These are phyloP conservation scores for Kwoniella pini DNA, from an alignment of 768 basidiomycete genomes.

Conservation along the genomic window DNA sequence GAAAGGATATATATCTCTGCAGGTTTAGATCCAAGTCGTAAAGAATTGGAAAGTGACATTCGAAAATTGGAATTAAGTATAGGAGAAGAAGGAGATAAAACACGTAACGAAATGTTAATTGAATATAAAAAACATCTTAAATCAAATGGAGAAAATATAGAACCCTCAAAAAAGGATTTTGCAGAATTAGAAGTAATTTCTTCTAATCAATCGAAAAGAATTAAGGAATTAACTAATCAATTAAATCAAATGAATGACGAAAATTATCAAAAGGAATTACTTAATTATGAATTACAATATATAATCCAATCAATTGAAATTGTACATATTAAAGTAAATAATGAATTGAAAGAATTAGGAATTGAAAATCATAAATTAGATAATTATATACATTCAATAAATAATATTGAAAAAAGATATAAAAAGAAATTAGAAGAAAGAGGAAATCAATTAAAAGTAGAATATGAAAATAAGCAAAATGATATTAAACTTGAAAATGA, in stretches of 20 bases:
- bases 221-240: background rate
- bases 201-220: too few relatives aligned
- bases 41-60: background rate
- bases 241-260: background rate
- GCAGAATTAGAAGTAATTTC: too few relatives aligned
- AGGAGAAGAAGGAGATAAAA: background rate
- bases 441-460: background rate
- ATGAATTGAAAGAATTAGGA: background rate
- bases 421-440: background rate
- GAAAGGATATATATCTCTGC: background rate
- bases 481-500: background rate
- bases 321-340: background rate
- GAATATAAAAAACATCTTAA: background rate
- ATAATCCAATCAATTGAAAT: background rate
- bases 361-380: background rate
- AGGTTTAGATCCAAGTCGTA: background rate
- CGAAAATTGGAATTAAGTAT: background rate
- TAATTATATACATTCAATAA: background rate
- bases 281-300: slow-evolving; percentile 3
- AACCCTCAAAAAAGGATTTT: background rate
- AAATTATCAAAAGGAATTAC: background rate
- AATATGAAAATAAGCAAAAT: slow-evolving; percentile 1
- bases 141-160: background rate
- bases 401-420: slow-evolving; percentile 3
- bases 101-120: background rate